Percentiles rank a stretch among this genome's conserved stretches.
Evolutionary conservation across 305 asterid species (phyloP).

Genomic region (Stenogyne calaminthoides): DNA sequence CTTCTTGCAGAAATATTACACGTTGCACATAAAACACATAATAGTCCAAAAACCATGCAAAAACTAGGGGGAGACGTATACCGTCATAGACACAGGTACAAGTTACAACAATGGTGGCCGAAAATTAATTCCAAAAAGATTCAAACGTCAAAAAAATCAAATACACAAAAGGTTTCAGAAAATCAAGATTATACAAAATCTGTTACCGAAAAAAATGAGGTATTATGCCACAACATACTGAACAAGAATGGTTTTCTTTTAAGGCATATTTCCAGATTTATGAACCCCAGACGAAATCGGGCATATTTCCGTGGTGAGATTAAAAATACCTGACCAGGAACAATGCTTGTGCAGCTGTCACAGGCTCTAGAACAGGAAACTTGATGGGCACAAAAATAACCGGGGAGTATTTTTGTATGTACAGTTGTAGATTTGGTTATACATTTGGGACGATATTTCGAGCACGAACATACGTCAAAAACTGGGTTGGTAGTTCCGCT

Average conservation of each 20-base stretch:
- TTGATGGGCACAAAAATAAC: background rate
- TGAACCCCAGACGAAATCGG: constrained; percentile 31
- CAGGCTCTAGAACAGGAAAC: background rate
- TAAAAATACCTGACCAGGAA: background rate
- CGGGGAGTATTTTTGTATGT: constrained; percentile 40
- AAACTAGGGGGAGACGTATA: no score
- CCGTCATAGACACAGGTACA: background rate
- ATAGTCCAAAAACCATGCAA: constrained; percentile 1
- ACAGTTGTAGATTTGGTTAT: constrained; percentile 47
- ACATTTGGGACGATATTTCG: constrained; percentile 66
- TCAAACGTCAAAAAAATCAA: background rate
- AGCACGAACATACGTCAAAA: constrained; percentile 71
- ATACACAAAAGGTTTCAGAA: background rate
- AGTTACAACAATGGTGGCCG: background rate
- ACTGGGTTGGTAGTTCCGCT: constrained; percentile 90
- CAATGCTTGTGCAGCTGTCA: background rate
- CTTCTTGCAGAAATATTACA: background rate
- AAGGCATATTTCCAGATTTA: constrained; percentile 27
- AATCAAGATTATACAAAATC: background rate
- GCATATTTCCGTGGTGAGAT: background rate
- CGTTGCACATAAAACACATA: constrained; percentile 4
- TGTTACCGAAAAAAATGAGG: background rate
- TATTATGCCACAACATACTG: constrained; percentile 25
- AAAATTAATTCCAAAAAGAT: background rate
- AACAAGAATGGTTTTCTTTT: constrained; percentile 33